A percentile compares a stretch with the other conserved stretches of the same genome.
Conservation (phyloP, 176 grass and related monocot genomes). For the Avena insularis region DNA sequence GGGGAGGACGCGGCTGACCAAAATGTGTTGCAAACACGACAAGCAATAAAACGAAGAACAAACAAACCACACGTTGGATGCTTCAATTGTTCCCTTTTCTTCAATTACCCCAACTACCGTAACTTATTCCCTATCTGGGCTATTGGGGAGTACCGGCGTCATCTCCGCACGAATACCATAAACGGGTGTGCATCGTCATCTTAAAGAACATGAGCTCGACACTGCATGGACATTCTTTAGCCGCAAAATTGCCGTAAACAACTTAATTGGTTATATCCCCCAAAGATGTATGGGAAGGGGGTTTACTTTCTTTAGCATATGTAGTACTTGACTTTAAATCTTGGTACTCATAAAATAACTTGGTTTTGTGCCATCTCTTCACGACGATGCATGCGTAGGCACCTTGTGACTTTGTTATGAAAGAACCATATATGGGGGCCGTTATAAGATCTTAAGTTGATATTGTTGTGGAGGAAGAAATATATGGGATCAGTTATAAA, state of each 20-base stretch:
- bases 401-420: too few species aligned
- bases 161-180: constrained; percentile 16
- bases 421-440: too few species aligned
- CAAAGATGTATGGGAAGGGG: not conserved
- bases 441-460: too few species aligned
- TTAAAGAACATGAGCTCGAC: not conserved
- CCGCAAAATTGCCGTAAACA: not conserved
- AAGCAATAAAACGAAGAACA: too few species aligned
- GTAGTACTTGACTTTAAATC: too few species aligned
- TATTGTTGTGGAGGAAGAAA: too few species aligned
- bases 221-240: not conserved
- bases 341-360: too few species aligned
- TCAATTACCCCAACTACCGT: constrained; percentile 63
- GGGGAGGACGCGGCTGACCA: too few species aligned
- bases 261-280: not conserved
- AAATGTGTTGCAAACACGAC: too few species aligned
- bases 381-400: too few species aligned
- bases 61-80: constrained; percentile 41
- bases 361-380: too few species aligned
- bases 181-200: not conserved
- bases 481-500: too few species aligned
- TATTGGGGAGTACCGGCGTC: constrained; percentile 42
- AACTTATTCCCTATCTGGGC: constrained; percentile 60
- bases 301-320: not conserved
- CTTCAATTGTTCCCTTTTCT: constrained; percentile 47